Evolutionary conservation across 148 eudicot genomes (phyloP), one percentile per base, ranked within the genome.

Genomic region (Rhododendron mucronatum): DNA sequence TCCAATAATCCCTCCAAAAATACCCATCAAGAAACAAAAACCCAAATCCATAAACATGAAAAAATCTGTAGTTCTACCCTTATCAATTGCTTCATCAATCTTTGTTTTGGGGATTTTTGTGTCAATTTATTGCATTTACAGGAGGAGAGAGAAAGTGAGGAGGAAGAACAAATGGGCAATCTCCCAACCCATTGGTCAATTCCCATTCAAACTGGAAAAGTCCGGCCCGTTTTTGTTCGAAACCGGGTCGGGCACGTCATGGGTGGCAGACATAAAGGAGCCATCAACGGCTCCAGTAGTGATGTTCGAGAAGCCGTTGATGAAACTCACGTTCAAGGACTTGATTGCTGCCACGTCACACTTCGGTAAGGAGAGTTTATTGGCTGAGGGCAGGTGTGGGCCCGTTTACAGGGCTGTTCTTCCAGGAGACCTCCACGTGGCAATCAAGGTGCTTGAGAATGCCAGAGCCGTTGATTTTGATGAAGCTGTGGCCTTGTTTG

Each of bases 261-360:
- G 99, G 99, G 92, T 91, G 2, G 98, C 92, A 0, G 98, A 95
- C 59, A 87, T 97, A 30, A 88, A 84, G 55, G 99, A 94, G 45
- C 90, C 98, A 0, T 84, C 91, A 0, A 90, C 94, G 28, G 97
- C 98, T 0, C 87, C 91, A 0, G 99, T 97, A 2, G 94, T 97
- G 84, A 94, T 97, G 98, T 97, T 95, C 74, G 98, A 97, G 95
- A 97, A 97, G 91, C 99, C 99, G 13, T 87, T 97, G 94, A 88
- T 97, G 95, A 97, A 90, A 39, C 91, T 95, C 35, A 92, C 90
- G 20, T 97, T 97, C 91, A 95, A 94, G 90, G 99, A 97, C 88
- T 87, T 97, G 88, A 93, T 97, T 16, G 93, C 84, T 10, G 98
- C 98, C 91, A 97, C 99, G 89, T 93, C 95, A 87, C 92, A 88